A percentile compares a stretch with the other conserved stretches of the same genome.
Evolutionary conservation across 2,329 filamentous ascomycete species (phyloP).

Genomic region (Penicillium sp.): DNA sequence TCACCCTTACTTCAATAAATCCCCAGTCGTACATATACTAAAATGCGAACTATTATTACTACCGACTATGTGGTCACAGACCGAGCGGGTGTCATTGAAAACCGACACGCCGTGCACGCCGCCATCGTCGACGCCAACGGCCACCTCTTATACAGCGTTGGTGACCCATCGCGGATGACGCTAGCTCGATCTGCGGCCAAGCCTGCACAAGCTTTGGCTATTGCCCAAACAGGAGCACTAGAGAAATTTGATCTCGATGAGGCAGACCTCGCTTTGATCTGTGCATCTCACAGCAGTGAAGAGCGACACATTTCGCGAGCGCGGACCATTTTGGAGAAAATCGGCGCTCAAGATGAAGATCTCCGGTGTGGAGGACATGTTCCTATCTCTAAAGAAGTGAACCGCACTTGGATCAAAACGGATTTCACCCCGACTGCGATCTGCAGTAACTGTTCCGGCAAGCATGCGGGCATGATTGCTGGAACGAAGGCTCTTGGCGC

Average conservation of each 20-base stretch:
- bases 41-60: constrained; percentile 9
- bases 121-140: constrained; percentile 42
- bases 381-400: constrained; percentile 35
- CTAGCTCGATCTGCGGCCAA: constrained; percentile 49
- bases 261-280: constrained; percentile 48
- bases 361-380: constrained; percentile 47
- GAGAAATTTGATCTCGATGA: constrained; percentile 40
- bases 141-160: constrained; percentile 40
- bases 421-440: constrained; percentile 40
- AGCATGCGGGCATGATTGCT: constrained; percentile 50
- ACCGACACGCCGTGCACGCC: constrained; percentile 46
- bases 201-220: constrained; percentile 46
- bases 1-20: neutral
- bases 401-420: constrained; percentile 40
- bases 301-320: constrained; percentile 41
- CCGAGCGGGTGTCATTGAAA: constrained; percentile 43
- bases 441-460: constrained; percentile 51
- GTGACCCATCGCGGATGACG: constrained; percentile 44
- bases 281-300: constrained; percentile 50
- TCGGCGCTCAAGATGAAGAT: constrained; percentile 34
- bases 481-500: constrained; percentile 41
- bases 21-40: neutral
- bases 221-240: constrained; percentile 43
- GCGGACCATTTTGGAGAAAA: constrained; percentile 38
- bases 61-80: constrained; percentile 37